A percentile compares a stretch with the other conserved stretches of the same genome.
phyloP scores from a whole-genome alignment of 1,284 basidiomycete genomes.

The Flammula alnicola region DNA sequence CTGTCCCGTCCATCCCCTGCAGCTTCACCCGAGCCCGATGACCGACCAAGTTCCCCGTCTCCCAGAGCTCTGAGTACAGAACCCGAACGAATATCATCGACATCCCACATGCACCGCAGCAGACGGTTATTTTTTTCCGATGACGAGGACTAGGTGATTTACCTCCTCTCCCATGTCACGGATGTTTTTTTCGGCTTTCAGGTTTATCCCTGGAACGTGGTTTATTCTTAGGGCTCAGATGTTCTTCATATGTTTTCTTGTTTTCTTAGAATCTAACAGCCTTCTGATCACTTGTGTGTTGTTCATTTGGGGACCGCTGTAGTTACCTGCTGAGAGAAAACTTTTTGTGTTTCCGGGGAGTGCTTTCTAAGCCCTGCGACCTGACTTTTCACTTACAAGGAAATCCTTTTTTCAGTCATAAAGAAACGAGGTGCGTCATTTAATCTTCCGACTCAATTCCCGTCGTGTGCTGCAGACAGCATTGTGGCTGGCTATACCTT shows the following conservation, averaged over 20 bases:
- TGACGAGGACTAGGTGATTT: conserved; percentile 34
- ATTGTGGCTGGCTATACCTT: too few species aligned
- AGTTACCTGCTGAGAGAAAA: neutral
- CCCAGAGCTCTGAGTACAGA: neutral
- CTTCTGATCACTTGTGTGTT: neutral
- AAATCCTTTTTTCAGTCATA: too few species aligned
- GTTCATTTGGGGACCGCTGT: neutral
- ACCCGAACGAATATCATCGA: conserved; percentile 4
- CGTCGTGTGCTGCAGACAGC: too few species aligned
- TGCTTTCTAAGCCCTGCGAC: neutral
- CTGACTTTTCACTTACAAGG: too few species aligned
- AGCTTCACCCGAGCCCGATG: neutral
- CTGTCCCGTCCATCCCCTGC: conserved; percentile 7
- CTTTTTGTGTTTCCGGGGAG: neutral
- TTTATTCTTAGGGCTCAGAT: neutral
- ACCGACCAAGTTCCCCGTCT: conserved; percentile 3
- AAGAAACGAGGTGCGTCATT: too few species aligned
- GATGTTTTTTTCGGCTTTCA: neutral
- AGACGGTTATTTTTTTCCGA: conserved; percentile 50
- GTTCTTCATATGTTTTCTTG: neutral
- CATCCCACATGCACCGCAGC: conserved; percentile 25
- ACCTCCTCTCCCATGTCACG: conserved; percentile 12
- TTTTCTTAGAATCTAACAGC: too few species aligned
- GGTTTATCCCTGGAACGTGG: neutral
- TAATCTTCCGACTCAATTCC: too few species aligned